phyloP scores from a whole-genome alignment of 2,329 filamentous ascomycete species.

The Xylariales sp. region DNA sequence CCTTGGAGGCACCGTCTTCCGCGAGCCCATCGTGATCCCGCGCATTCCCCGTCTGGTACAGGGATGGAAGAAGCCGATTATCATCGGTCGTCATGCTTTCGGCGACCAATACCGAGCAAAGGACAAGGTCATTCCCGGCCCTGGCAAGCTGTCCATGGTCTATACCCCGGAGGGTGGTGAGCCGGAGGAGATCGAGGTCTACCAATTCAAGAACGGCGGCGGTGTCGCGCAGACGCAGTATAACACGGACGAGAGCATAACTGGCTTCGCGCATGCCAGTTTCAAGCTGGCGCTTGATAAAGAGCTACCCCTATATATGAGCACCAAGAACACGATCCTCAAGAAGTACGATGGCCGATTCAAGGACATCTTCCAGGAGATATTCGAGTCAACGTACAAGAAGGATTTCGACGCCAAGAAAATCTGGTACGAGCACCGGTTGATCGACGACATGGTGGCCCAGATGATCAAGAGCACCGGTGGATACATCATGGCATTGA shows the following conservation, averaged over 20 bases:
- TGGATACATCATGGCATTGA: constrained; percentile 95
- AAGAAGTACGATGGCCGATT: constrained; percentile 99
- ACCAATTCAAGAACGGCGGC: constrained; percentile 78
- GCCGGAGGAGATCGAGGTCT: constrained; percentile 85
- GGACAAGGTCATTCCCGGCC: constrained; percentile 76
- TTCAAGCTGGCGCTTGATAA: constrained; percentile 94
- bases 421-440: constrained; percentile 98
- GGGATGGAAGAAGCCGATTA: constrained; percentile 98
- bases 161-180: constrained; percentile 82
- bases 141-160: constrained; percentile 89
- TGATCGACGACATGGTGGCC: constrained; percentile 99
- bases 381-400: constrained; percentile 86
- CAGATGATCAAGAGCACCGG: constrained; percentile 99
- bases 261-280: constrained; percentile 88
- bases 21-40: constrained; percentile 95
- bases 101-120: constrained; percentile 98
- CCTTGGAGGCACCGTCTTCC: constrained; percentile 93
- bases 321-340: constrained; percentile 99
- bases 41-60: constrained; percentile 89
- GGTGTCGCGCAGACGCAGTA: constrained; percentile 94
- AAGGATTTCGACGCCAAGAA: constrained; percentile 82
- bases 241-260: constrained; percentile 95
- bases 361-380: constrained; percentile 99
- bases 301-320: constrained; percentile 94
- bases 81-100: constrained; percentile 97